Base-by-base conservation (phyloP, 2,329 filamentous ascomycete species). In the Aspergillus intermedius region DNA sequence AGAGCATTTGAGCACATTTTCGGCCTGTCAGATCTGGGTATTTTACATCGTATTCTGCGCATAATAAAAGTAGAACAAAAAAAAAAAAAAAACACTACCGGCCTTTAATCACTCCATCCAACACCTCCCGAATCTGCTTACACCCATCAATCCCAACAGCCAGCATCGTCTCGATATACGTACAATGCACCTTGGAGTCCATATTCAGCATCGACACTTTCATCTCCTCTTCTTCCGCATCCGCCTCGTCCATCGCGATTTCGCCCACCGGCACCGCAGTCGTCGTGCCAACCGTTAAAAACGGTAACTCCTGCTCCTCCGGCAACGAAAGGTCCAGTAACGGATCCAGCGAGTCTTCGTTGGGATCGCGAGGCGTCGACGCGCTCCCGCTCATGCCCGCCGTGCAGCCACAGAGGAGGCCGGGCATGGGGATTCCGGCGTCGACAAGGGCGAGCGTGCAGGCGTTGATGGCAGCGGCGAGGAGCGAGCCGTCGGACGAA, bases 341-440 rank as follows among this genome's bases (percentile, higher is more conserved):
- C 5, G 70, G 72, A 46, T 74, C 71, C 4, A 71, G 59, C 15
- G 59, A 60, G 51, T 77, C 74, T 51, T 67, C 61, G 17, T 62
- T 57, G n/a, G 64, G 62, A 42, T 71, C 65, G 9, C 62, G 63
- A 5, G 69, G 67, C 4, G 68, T 72, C 22, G 68, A 71, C 12
- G 70, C 70, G 47, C 66, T 69, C 5, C 70, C 69, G 12, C 85
- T 72, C 64, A 72, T 87, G 3, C 91, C 93, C 0, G 89, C 87
- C 0, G 91, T 95, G 70, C 88, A 94, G 5, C 91, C 89, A 19
- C 84, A 83, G 2, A 97, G 80, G 65, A 96, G 94, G 64, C 95
- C 89, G 2, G 84, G 83, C 91, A 97, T 96, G 21, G 93, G 93
- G 17, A 98, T 86, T 46, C 93, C 93, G 0, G 93, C 93, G 65